Base-by-base conservation (phyloP, 2,329 filamentous ascomycete species). In the Didymella keratinophila region DNA sequence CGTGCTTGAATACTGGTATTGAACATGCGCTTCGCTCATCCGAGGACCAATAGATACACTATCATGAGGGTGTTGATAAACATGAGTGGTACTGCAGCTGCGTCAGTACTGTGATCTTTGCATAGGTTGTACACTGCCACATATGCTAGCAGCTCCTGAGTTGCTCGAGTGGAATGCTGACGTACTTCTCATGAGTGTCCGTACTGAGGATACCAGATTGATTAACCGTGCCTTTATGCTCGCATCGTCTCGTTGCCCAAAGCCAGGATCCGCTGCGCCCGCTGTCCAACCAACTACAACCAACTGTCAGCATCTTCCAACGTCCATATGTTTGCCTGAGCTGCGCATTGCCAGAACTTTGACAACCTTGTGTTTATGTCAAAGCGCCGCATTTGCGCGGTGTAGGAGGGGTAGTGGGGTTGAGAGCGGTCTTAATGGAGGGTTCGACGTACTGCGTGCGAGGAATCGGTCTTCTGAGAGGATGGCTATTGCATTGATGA, bases 391-490 rank as follows among this genome's bases (percentile, higher is more conserved):
- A 25, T 23, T 23, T 27, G 41, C 41, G 41, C 12, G 12, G 5
- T 41, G 20, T 23, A 23, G 44, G 55, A 58, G 49, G 44, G 50
- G 45, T 41, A 34, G 39, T 34, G 44, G 54, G 43, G 30, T 18
- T 27, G 12, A 25, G 21, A 43, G 37, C 20, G 8, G 25, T 42
- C 18, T 12, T 11, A 45, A 45, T 1, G 37, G 12, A 11, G 49
- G 18, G 7, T n/a, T 23, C 36, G 61, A 78, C 83, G 66, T 87
- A 89, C 80, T 93, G 78, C 92, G 87, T 56, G 89, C 90, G 66
- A 97, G 90, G 78, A 97, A 97, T 62, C 93, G 90, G 80, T 97
- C 93, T 86, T 97, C 93, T 70, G 92, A 96, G 65, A 98, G 89
- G 74, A 97, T 88, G 64, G 93, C 92, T 75, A 98, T 89, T 66